Evolutionary conservation across 208 protist genomes (phyloP).

Genomic region (Trypanosoma brucei): DNA sequence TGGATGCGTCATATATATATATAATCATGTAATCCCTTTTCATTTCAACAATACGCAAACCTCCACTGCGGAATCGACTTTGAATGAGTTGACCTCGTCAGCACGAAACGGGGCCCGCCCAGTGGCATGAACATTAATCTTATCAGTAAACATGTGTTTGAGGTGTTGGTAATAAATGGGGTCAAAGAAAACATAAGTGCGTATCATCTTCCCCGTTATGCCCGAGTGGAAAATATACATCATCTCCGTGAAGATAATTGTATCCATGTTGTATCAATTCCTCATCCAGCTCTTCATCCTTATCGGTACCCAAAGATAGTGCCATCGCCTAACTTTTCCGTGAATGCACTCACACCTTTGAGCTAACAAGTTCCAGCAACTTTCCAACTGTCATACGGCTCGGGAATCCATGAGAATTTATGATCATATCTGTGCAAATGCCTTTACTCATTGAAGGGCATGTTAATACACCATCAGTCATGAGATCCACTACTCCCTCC

Average conservation of each 20-base stretch:
- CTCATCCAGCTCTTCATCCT: slow-evolving; percentile 89
- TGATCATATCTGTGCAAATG: slow-evolving; percentile 99
- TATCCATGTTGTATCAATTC: slow-evolving; percentile 91
- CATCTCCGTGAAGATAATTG: slow-evolving; percentile 98
- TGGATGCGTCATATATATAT: slow-evolving; percentile 86
- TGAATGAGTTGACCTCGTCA: slow-evolving; percentile 99
- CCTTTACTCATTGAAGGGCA: slow-evolving; percentile 98
- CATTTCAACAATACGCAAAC: slow-evolving; percentile 99
- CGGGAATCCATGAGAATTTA: slow-evolving; percentile 99
- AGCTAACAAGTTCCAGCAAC: slow-evolving; percentile 98
- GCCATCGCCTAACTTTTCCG: slow-evolving; percentile 91
- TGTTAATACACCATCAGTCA: slow-evolving; percentile 96
- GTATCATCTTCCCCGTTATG: slow-evolving; percentile 97
- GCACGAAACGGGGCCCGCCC: slow-evolving; percentile 84
- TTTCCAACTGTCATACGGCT: slow-evolving; percentile 99
- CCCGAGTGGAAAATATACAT: slow-evolving; percentile 85
- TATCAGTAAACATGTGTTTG: slow-evolving; percentile 99
- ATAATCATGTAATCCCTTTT: slow-evolving; percentile 99
- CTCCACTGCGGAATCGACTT: slow-evolving; percentile 96
- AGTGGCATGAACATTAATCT: slow-evolving; percentile 98
- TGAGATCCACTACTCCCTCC: slow-evolving; percentile 99
- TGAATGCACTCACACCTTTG: slow-evolving; percentile 93
- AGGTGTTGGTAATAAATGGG: slow-evolving; percentile 99
- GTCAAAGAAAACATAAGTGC: slow-evolving; percentile 99
- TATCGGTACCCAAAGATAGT: slow-evolving; percentile 96